These are phyloP conservation scores for Xylariaceae sp. DNA, from an alignment of 2,329 filamentous ascomycete species.

Conservation along the genomic window DNA sequence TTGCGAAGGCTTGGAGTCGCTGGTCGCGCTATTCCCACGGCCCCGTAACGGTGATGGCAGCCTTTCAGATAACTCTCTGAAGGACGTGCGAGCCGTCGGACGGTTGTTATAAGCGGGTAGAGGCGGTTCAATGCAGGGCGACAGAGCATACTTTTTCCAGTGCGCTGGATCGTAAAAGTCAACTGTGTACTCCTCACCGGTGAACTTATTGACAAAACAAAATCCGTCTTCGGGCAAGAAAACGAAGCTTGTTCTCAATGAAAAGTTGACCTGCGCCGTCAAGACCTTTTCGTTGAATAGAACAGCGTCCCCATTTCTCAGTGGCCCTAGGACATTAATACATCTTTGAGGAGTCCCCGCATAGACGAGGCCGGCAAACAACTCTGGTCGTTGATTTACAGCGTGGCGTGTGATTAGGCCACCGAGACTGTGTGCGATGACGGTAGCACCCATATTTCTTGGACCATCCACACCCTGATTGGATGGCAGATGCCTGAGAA, in stretches of 20 bases:
- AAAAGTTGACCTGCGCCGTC: constrained; percentile 91
- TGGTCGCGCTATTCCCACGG: constrained; percentile 41
- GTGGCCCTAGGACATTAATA: constrained; percentile 79
- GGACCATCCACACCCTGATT: constrained; percentile 58
- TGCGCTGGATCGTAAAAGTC: constrained; percentile 79
- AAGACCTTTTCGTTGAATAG: constrained; percentile 85
- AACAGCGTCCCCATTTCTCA: constrained; percentile 91
- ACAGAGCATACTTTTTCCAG: constrained; percentile 77
- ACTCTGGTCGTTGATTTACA: constrained; percentile 78
- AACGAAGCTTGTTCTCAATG: constrained; percentile 79
- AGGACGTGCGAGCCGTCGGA: constrained; percentile 40
- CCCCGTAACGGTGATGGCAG: constrained; percentile 45
- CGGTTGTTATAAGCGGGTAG: constrained; percentile 55
- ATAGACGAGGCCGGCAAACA: constrained; percentile 84
- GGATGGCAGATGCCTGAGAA: constrained; percentile 70
- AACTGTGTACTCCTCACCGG: constrained; percentile 74
- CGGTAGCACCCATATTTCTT: constrained; percentile 66
- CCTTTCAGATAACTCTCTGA: constrained; percentile 45
- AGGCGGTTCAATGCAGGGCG: constrained; percentile 70
- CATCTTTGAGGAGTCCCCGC: constrained; percentile 82
- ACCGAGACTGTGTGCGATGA: constrained; percentile 84
- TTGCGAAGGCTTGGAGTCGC: constrained; percentile 21
- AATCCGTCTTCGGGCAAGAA: constrained; percentile 82
- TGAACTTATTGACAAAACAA: constrained; percentile 82
- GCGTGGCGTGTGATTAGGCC: constrained; percentile 85